phyloP scores from a whole-genome alignment of 352 stramenopile genomes.

The Thalassiosira hispida region DNA sequence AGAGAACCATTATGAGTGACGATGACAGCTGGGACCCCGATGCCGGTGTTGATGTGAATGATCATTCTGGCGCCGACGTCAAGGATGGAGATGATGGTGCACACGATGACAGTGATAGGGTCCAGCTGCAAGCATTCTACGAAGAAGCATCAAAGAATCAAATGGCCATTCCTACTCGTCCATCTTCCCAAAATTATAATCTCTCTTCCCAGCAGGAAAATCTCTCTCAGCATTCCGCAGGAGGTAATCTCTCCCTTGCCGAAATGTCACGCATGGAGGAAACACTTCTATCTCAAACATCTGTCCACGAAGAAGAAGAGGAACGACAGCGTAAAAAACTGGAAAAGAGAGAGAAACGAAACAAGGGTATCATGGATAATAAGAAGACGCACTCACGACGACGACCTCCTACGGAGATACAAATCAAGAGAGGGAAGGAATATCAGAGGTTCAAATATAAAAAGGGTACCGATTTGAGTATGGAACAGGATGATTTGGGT shows the following conservation, averaged over 20 bases:
- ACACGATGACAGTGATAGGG: background rate
- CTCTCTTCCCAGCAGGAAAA: background rate
- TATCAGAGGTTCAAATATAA: slow-evolving; percentile 34
- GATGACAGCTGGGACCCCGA: background rate
- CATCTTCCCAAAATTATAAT: background rate
- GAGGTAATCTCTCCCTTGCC: slow-evolving; percentile 25
- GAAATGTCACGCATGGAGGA: slow-evolving; percentile 43
- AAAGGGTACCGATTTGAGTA: slow-evolving; percentile 38
- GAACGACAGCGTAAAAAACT: slow-evolving; percentile 37
- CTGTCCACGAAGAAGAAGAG: slow-evolving; percentile 37
- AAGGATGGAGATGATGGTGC: background rate
- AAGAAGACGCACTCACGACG: background rate
- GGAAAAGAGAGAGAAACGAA: slow-evolving; percentile 5
- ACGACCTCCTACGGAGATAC: slow-evolving; percentile 1
- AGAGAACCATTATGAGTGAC: no score
- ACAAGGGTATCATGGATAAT: slow-evolving; percentile 1
- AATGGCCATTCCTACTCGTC: background rate
- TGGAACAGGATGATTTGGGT: slow-evolving; percentile 38
- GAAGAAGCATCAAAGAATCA: slow-evolving; percentile 22
- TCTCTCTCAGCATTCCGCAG: slow-evolving; percentile 14
- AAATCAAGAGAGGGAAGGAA: slow-evolving; percentile 10
- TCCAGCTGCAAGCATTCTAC: slow-evolving; percentile 23
- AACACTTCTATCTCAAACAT: slow-evolving; percentile 29
- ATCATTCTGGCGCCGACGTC: background rate
- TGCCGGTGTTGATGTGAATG: background rate